Conservation (phyloP, 2,329 filamentous ascomycete genomes). For the Shiraia sp. region DNA sequence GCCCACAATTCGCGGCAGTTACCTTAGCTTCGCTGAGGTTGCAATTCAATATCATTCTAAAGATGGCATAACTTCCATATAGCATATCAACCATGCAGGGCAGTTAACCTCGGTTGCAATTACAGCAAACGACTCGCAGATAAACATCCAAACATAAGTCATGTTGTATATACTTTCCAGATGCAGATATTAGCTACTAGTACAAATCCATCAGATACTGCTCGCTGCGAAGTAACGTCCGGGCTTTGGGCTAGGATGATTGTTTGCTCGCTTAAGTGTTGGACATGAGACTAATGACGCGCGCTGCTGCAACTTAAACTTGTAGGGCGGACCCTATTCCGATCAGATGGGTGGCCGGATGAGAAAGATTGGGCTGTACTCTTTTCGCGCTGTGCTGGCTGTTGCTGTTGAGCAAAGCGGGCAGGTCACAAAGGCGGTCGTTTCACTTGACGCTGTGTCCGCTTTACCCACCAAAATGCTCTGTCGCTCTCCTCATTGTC, state of each 20-base stretch:
- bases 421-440: constrained; percentile 4
- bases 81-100: too few relatives aligned
- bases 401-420: background rate
- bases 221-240: background rate
- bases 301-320: constrained; percentile 30
- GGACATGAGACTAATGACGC: constrained; percentile 28
- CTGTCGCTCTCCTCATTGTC: background rate
- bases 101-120: too few relatives aligned
- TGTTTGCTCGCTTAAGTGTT: constrained; percentile 28
- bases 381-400: background rate
- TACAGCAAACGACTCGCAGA: too few relatives aligned
- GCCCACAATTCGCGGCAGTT: too few relatives aligned
- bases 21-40: too few relatives aligned
- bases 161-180: too few relatives aligned
- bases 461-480: constrained; percentile 1
- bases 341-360: constrained; percentile 20
- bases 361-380: constrained; percentile 1
- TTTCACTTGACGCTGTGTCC: constrained; percentile 14
- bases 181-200: too few relatives aligned
- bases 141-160: too few relatives aligned
- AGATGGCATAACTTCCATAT: too few relatives aligned
- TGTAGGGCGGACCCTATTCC: constrained; percentile 27
- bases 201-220: too few relatives aligned
- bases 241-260: constrained; percentile 14
- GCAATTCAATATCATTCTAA: too few relatives aligned